A percentile compares a stretch with the other conserved stretches of the same genome.
phyloP scores from a whole-genome alignment of 2,329 filamentous ascomycete species.

The Fusarium compactum region DNA sequence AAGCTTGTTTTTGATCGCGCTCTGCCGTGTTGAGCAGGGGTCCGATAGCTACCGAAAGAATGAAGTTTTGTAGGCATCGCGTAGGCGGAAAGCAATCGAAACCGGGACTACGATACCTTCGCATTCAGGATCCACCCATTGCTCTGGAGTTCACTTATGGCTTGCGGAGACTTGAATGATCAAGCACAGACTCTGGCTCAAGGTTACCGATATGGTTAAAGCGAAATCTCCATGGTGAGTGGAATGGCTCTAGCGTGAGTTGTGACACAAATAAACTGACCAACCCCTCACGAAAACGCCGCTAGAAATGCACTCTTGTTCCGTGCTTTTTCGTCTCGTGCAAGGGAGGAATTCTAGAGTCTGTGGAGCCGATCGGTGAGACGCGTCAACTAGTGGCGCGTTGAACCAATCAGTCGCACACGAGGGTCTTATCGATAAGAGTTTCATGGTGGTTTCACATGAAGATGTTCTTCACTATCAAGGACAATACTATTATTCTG shows the following conservation, averaged over 20 bases:
- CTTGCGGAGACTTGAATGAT: background rate
- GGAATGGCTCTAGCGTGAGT: background rate
- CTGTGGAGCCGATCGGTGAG: background rate
- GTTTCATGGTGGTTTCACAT: slow-evolving; percentile 1
- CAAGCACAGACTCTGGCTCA: background rate
- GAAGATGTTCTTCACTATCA: background rate
- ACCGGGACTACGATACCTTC: background rate
- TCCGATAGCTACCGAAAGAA: background rate
- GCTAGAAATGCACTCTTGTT: background rate
- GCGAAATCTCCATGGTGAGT: background rate
- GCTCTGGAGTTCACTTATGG: background rate
- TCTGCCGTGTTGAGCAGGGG: slow-evolving; percentile 14
- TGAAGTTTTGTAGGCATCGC: background rate
- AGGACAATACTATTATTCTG: background rate
- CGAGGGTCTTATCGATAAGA: background rate
- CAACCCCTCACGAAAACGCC: background rate
- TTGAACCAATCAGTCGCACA: background rate
- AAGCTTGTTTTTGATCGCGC: slow-evolving; percentile 28
- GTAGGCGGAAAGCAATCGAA: background rate
- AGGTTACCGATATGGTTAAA: background rate
- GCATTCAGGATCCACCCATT: background rate
- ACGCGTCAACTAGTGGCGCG: background rate
- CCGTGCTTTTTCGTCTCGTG: background rate
- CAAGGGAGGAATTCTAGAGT: background rate
- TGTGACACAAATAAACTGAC: background rate